These are phyloP conservation scores for Dittrichia graveolens DNA, from an alignment of 129 eudicot genomes.

Conservation along the genomic window DNA sequence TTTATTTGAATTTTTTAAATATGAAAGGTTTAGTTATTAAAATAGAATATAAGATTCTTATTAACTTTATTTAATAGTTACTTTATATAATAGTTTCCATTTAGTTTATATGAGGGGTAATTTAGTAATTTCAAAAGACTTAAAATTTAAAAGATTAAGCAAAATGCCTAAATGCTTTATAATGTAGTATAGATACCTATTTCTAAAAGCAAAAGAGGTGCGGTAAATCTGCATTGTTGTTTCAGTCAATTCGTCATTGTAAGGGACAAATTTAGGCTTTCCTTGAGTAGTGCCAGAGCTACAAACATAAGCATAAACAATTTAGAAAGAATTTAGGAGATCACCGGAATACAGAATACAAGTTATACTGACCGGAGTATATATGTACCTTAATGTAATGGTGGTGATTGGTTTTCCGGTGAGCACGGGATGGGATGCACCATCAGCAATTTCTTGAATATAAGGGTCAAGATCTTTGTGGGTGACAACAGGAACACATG, in stretches of 20 bases:
- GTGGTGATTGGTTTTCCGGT: slow-evolving; percentile 62
- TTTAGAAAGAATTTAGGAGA: not conserved
- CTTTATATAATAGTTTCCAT: too few relatives aligned
- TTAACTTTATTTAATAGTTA: too few relatives aligned
- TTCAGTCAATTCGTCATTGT: slow-evolving; percentile 60
- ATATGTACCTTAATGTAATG: slow-evolving; percentile 59
- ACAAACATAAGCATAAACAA: not conserved
- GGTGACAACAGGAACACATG: slow-evolving; percentile 68
- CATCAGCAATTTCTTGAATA: slow-evolving; percentile 66
- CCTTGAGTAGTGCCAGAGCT: slow-evolving; percentile 86
- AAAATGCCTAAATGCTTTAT: too few relatives aligned
- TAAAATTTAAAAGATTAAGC: too few relatives aligned
- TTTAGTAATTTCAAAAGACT: too few relatives aligned
- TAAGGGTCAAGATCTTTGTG: slow-evolving; percentile 76
- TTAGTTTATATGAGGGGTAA: too few relatives aligned
- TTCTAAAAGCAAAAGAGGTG: slow-evolving; percentile 48
- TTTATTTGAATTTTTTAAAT: too few relatives aligned
- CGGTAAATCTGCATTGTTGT: slow-evolving; percentile 65
- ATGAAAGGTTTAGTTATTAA: too few relatives aligned
- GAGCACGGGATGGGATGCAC: slow-evolving; percentile 56
- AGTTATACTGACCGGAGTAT: not conserved
- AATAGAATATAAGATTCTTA: too few relatives aligned
- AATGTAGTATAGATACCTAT: too few relatives aligned
- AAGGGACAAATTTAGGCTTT: slow-evolving; percentile 79
- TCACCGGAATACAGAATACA: not conserved